Evolutionary conservation across 2,329 filamentous ascomycete species (phyloP).

Genomic region (Botrytis sinoallii): DNA sequence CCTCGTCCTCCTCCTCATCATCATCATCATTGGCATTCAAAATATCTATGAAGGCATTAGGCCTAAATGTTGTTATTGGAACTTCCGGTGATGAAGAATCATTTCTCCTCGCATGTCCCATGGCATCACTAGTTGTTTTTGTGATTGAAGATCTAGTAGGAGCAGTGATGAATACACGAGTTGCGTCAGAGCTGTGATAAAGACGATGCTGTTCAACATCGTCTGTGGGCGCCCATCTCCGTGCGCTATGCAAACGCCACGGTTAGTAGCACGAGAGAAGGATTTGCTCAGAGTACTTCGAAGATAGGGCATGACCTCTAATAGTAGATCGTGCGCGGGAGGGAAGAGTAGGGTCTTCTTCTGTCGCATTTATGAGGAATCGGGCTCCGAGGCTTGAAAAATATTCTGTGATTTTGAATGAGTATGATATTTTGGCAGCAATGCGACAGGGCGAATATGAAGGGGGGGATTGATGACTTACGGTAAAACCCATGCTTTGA

Average conservation of each 20-base stretch:
- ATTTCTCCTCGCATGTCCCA: not conserved
- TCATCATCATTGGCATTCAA: not conserved
- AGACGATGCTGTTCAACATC: not conserved
- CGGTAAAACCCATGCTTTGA: slow-evolving; percentile 37
- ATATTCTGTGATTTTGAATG: slow-evolving; percentile 33
- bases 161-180: not conserved
- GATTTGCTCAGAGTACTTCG: not conserved
- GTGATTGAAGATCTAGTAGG: not conserved
- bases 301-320: slow-evolving; percentile 25
- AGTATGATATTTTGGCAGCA: slow-evolving; percentile 22
- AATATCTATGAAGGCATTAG: not conserved
- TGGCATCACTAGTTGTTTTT: not conserved
- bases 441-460: slow-evolving; percentile 13
- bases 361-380: slow-evolving; percentile 30
- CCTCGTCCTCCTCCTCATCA: slow-evolving; percentile 13
- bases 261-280: not conserved
- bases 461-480: slow-evolving; percentile 30
- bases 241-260: not conserved
- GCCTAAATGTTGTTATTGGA: slow-evolving; percentile 26
- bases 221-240: not conserved
- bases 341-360: slow-evolving; percentile 37
- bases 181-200: not conserved
- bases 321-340: slow-evolving; percentile 35
- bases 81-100: not conserved
- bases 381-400: slow-evolving; percentile 35